These are phyloP conservation scores for Suillus plorans DNA, from an alignment of 768 basidiomycete genomes.

Conservation along the genomic window DNA sequence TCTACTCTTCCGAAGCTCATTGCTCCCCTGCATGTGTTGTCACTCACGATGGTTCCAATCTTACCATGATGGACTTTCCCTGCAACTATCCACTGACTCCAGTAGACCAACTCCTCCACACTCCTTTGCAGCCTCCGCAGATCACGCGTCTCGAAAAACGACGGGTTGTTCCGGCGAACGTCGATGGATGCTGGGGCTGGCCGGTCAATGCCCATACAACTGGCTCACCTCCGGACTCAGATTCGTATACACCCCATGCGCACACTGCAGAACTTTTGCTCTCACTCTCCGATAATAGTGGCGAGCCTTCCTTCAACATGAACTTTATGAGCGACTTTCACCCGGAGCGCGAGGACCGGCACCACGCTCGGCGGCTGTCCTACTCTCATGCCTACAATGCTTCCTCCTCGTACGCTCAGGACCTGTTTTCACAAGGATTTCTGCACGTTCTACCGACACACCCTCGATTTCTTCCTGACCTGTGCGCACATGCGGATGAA, in stretches of 20 bases:
- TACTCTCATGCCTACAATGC: slow-evolving; percentile 4
- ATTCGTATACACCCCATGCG: not conserved
- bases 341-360: slow-evolving; percentile 13
- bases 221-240: slow-evolving; percentile 6
- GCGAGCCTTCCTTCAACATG: not conserved
- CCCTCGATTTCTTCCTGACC: not conserved
- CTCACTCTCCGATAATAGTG: not conserved
- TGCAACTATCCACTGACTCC: slow-evolving; percentile 20
- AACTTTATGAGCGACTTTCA: not conserved
- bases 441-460: slow-evolving; percentile 1
- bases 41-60: slow-evolving; percentile 13
- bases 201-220: slow-evolving; percentile 13
- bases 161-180: slow-evolving; percentile 3
- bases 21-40: slow-evolving; percentile 16
- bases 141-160: slow-evolving; percentile 17
- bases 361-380: slow-evolving; percentile 12
- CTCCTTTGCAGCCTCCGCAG: slow-evolving; percentile 26
- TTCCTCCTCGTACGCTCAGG: slow-evolving; percentile 3
- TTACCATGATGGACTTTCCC: slow-evolving; percentile 7
- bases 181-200: slow-evolving; percentile 19
- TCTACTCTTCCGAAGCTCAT: slow-evolving; percentile 10
- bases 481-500: slow-evolving; percentile 11
- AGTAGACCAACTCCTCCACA: slow-evolving; percentile 29
- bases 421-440: slow-evolving; percentile 7
- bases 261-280: not conserved